Evolutionary conservation across 768 basidiomycete species (phyloP).

Genomic region (Lactarius hatsudake): DNA sequence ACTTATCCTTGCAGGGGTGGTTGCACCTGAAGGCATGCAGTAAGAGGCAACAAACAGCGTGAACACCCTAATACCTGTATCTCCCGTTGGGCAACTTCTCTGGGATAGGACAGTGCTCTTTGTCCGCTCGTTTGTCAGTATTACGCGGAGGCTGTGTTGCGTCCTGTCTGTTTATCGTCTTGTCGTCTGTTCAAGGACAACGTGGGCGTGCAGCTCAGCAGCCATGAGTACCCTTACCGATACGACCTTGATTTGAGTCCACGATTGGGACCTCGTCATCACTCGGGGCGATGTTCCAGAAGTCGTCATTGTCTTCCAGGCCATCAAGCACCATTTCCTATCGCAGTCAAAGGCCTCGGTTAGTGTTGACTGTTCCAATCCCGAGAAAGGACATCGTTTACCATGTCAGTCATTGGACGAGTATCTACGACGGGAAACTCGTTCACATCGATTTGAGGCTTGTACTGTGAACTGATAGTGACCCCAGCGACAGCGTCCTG

Average conservation of each 20-base stretch:
- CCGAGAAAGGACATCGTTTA: constrained; percentile 32
- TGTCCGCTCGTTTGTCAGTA: not conserved
- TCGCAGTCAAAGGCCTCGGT: not conserved
- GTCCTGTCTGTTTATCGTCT: not conserved
- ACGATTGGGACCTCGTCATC: constrained; percentile 32
- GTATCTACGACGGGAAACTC: constrained; percentile 71
- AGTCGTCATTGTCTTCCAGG: constrained; percentile 64
- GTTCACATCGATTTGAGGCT: constrained; percentile 50
- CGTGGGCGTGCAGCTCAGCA: not conserved
- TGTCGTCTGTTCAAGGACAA: not conserved
- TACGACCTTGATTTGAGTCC: constrained; percentile 36
- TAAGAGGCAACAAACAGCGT: not conserved
- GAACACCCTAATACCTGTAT: constrained; percentile 40
- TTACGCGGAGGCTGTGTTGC: not conserved
- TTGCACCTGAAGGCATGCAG: constrained; percentile 55
- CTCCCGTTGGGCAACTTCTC: constrained; percentile 60
- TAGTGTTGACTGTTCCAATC: not conserved
- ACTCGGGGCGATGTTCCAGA: constrained; percentile 53
- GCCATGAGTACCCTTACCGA: constrained; percentile 25
- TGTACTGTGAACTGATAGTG: constrained; percentile 49
- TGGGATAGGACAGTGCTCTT: constrained; percentile 17
- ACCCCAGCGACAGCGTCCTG: constrained; percentile 74
- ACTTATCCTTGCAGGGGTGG: constrained; percentile 77
- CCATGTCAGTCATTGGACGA: constrained; percentile 60
- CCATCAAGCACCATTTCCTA: constrained; percentile 67